Evolutionary conservation across 176 grass and related monocot genomes (phyloP).

Genomic region (Panicum miliaceum): DNA sequence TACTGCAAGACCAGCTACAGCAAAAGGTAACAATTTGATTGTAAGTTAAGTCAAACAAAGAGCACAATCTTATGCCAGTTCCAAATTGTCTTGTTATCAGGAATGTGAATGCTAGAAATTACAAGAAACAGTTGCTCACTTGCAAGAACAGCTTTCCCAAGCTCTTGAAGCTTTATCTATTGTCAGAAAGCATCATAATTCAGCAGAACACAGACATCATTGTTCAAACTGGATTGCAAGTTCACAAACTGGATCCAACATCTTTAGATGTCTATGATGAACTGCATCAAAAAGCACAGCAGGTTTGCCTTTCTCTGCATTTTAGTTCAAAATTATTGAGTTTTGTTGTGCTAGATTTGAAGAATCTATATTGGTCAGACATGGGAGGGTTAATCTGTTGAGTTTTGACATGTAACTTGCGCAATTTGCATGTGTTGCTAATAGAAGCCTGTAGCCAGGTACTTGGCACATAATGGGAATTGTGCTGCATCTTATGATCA

Average conservation of each 20-base stretch:
- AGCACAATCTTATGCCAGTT: conserved; percentile 18
- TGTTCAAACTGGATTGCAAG: conserved; percentile 39
- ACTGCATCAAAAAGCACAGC: conserved; percentile 35
- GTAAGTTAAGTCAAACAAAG: conserved; percentile 28
- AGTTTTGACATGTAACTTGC: background rate
- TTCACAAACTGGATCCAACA: conserved; percentile 33
- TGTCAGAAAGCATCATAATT: conserved; percentile 40
- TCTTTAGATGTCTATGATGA: conserved; percentile 46
- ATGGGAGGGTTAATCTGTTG: background rate
- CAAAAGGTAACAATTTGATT: conserved; percentile 57
- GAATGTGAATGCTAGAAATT: conserved; percentile 59
- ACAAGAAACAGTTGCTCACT: conserved; percentile 55
- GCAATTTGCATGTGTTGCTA: background rate
- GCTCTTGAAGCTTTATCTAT: conserved; percentile 47
- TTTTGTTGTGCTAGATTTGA: conserved; percentile 7
- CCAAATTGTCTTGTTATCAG: conserved; percentile 46
- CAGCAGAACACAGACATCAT: conserved; percentile 21
- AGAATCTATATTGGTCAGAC: background rate
- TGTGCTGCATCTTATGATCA: background rate
- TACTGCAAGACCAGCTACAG: conserved; percentile 72
- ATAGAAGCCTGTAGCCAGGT: background rate
- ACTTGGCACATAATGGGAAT: background rate
- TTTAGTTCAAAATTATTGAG: conserved; percentile 12
- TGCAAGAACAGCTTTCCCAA: conserved; percentile 68
- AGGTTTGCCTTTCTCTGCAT: conserved; percentile 53